Base-by-base conservation (phyloP, 2,329 filamentous ascomycete genomes). In the Acephala macrosclerotiorum region DNA sequence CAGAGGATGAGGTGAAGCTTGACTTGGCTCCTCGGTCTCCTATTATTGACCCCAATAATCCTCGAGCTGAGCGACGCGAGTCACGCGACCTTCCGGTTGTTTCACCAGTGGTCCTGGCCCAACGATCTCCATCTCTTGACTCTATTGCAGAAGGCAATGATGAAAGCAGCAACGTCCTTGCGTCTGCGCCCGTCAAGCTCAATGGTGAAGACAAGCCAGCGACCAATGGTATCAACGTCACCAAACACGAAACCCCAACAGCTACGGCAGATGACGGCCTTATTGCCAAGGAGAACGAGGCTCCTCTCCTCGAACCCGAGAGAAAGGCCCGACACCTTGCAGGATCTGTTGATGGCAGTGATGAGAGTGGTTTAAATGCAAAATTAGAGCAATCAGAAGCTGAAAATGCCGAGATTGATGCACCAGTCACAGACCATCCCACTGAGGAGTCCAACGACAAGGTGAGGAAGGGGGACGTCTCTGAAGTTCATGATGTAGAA, bases 91-190 rank as follows among this genome's bases (percentile, higher is more conserved):
- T 45, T n/a, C 14, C 58, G 60, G 47, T 26, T 7, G 47, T 57
- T 18, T 57, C 56, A 29, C 60, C 64, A 11, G 29, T 29, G 1
- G 16, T 35, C 14, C 53, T 58, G 25, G 59, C 65, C 33, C 66
- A 71, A 56, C 58, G 33, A 16, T 72, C 70, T 25, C 69, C 71
- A 49, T 71, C 69, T 51, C 69, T 75, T 22, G 63, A 66, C 38
- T 68, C 72, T 8, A 73, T 74, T 25, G 51, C 60, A 1, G 73
- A 75, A 65, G 73, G 72, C 25, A 63, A 72, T 51, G 66, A 67
- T 12, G 63, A 71, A n/a, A 64, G 69, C 5, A 49, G 63, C 3
- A 63, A 67, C 11, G 57, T 61, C 18, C 61, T 70, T 3, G 47
- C 40, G n/a, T 58, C 59, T 5, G 9, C 47, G 26, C 58, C 58